phyloP scores from a whole-genome alignment of 2,329 filamentous ascomycete genomes.

The Shiraia sp. region DNA sequence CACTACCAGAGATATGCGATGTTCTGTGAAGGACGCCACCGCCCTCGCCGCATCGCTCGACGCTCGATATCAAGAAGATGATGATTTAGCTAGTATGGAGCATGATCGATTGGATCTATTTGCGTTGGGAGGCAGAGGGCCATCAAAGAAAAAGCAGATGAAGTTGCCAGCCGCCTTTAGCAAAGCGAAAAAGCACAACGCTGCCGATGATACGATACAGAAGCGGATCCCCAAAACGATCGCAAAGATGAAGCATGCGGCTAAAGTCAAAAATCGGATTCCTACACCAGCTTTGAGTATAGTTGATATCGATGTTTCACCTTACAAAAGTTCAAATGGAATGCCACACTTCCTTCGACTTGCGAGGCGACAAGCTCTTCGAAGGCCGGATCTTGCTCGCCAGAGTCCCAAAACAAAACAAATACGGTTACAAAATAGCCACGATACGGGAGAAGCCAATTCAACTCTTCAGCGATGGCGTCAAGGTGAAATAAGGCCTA shows the following conservation, averaged over 20 bases:
- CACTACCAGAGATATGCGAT: conserved; percentile 17
- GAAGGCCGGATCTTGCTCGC: conserved; percentile 53
- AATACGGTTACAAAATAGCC: conserved; percentile 55
- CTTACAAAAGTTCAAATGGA: conserved; percentile 26
- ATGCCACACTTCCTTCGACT: conserved; percentile 60
- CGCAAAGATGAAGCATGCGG: conserved; percentile 8
- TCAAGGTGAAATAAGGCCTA: conserved; percentile 44
- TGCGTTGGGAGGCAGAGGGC: conserved; percentile 20
- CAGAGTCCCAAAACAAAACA: conserved; percentile 57
- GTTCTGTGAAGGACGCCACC: conserved; percentile 19
- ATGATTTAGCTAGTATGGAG: conserved; percentile 48
- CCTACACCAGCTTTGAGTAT: conserved; percentile 51
- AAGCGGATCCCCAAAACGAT: conserved; percentile 1
- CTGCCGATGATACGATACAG: conserved; percentile 3
- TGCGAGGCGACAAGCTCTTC: conserved; percentile 57
- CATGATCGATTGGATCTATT: conserved; percentile 49
- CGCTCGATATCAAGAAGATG: conserved; percentile 23
- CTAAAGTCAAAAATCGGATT: conserved; percentile 14
- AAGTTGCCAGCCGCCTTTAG: conserved; percentile 43
- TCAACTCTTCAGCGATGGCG: conserved; percentile 56
- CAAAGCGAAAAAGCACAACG: conserved; percentile 20
- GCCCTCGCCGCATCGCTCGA: conserved; percentile 30
- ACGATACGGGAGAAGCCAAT: conserved; percentile 61
- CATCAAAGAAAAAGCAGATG: conserved; percentile 42
- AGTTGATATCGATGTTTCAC: conserved; percentile 52